Percentiles rank a stretch among this genome's conserved stretches.
Evolutionary conservation across 768 basidiomycete genomes (phyloP).

Genomic region (Tricholoma bakamatsutake): DNA sequence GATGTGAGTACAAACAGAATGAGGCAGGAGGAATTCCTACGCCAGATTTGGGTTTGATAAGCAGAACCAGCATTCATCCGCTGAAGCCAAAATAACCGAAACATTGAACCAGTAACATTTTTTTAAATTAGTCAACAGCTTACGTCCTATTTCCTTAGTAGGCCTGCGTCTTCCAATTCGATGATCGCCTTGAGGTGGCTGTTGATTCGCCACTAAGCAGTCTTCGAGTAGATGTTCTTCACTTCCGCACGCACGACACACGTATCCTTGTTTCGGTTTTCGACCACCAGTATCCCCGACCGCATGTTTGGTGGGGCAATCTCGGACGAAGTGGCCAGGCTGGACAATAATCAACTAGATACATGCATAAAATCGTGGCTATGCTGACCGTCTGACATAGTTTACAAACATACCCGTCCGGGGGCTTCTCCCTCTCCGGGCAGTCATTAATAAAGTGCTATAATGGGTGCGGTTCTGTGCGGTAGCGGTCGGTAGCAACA

Average conservation of each 20-base stretch:
- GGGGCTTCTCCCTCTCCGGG: conserved; percentile 68
- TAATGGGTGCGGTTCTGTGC: neutral
- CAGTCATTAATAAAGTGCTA: conserved; percentile 78
- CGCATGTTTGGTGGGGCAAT: conserved; percentile 78
- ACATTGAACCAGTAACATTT: neutral
- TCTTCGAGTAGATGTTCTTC: conserved; percentile 84
- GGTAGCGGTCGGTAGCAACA: neutral
- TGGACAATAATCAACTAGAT: conserved; percentile 21
- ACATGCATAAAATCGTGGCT: neutral
- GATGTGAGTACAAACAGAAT: conserved; percentile 7
- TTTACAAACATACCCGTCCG: conserved; percentile 83
- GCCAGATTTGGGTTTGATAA: conserved; percentile 89
- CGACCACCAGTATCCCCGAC: conserved; percentile 78
- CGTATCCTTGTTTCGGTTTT: conserved; percentile 81
- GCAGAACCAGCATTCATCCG: conserved; percentile 98
- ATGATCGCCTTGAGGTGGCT: conserved; percentile 29
- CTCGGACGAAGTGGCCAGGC: conserved; percentile 82
- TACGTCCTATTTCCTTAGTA: conserved; percentile 77
- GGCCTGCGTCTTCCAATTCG: conserved; percentile 46
- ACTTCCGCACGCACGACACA: conserved; percentile 88
- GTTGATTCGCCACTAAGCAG: conserved; percentile 66
- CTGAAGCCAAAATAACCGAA: conserved; percentile 30
- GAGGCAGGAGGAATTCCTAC: conserved; percentile 33
- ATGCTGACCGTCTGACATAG: conserved; percentile 64
- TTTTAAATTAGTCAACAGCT: conserved; percentile 25